Evolutionary conservation across 2,329 filamentous ascomycete species (phyloP).

Genomic region (Torrubiella hemipterigena): DNA sequence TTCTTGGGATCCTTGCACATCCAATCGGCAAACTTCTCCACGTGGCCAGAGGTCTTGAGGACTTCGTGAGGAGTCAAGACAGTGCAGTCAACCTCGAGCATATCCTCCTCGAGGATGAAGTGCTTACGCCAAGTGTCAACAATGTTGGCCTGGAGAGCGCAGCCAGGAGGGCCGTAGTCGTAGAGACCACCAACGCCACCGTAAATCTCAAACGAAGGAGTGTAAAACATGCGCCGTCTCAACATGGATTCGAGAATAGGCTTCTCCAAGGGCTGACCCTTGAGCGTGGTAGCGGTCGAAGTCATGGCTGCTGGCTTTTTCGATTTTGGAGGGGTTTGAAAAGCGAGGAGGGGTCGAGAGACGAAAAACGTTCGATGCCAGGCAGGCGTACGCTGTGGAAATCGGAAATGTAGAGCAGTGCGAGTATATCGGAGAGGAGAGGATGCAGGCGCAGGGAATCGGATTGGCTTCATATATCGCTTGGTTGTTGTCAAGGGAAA

Average conservation of each 20-base stretch:
- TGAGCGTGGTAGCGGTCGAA: constrained; percentile 58
- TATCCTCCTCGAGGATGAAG: constrained; percentile 85
- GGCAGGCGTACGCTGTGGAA: constrained; percentile 5
- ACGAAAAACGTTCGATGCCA: constrained; percentile 16
- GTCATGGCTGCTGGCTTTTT: constrained; percentile 25
- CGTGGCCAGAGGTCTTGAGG: constrained; percentile 90
- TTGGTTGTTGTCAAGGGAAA: no score
- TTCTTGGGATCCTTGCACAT: constrained; percentile 99
- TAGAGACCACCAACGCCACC: constrained; percentile 80
- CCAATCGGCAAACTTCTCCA: constrained; percentile 97
- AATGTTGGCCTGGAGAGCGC: constrained; percentile 76
- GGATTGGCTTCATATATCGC: constrained; percentile 16
- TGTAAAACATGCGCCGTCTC: constrained; percentile 84
- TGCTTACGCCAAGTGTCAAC: constrained; percentile 86
- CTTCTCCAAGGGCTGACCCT: constrained; percentile 83
- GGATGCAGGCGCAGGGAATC: constrained; percentile 6
- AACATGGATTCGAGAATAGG: constrained; percentile 72
- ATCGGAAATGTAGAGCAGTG: constrained; percentile 1
- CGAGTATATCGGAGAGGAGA: constrained; percentile 4
- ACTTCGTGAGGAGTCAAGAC: constrained; percentile 89
- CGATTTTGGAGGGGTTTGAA: constrained; percentile 15
- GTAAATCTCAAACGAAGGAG: constrained; percentile 92
- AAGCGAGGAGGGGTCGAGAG: constrained; percentile 16
- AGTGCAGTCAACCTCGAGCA: constrained; percentile 90
- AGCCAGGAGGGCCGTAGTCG: constrained; percentile 87